Base-by-base conservation (phyloP, 257 asterid genomes). In the Verbena officinalis region DNA sequence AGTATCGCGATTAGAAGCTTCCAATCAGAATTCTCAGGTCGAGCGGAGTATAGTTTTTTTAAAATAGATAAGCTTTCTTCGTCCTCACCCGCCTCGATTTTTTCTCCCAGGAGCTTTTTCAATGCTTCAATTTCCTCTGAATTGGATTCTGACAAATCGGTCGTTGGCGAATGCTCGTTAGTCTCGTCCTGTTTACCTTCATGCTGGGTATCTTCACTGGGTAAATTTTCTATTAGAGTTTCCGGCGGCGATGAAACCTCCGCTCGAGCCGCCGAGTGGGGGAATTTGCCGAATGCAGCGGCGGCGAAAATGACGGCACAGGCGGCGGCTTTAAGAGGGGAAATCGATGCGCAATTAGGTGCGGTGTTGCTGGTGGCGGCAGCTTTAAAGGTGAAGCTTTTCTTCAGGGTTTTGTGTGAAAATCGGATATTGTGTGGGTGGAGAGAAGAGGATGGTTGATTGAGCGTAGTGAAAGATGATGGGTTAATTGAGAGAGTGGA, bases 21-120 rank as follows among this genome's bases (percentile, higher is more conserved):
- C 96, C 95, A 91, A 23, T 89, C 91, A 0, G 24, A 12, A 50
- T 74, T 86, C 9, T 84, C 94, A 4, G 95, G 96, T 55, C 89
- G 92, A 2, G 92, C 86, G 10, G 79, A 70, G 54, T 78, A 62
- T 30, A 91, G 55, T 17, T 80, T 80, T 15, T 44, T 58, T 13
- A 89, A 58, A 8, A 91, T 78, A 24, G 84, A 77, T 45, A 89
- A 46, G 62, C 89, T 78, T 59, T 84, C 92, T 17, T 77, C 92
- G 66, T 81, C 86, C 77, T 91, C 92, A 12, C 87, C 96, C 1
- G 72, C 70, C 45, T 84, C 96, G 33, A 91, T 82, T 36, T 83
- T 91, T 52, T 84, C 81, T 49, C 80, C 86, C 16, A 91, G 87
- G 52, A 86, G 81, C 2, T 57, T 70, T 45, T 79, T 83, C 70